A percentile compares a stretch with the other conserved stretches of the same genome.
Evolutionary conservation across 306 rosid genomes (phyloP).

Genomic region (Psophocarpus tetragonolobus): DNA sequence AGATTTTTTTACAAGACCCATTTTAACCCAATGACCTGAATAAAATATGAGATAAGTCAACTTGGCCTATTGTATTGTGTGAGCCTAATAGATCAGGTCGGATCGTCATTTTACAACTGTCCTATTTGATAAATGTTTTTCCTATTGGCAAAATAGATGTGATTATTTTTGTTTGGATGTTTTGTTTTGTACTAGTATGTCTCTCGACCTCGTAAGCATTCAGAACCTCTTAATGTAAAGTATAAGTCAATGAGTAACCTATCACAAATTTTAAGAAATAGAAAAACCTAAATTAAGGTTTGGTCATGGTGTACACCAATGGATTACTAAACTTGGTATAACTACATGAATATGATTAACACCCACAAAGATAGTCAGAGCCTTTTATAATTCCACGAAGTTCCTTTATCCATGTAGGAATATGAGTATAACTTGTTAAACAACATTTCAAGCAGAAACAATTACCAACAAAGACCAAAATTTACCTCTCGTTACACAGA

Average conservation of each 20-base stretch:
- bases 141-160: constrained; percentile 81
- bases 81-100: too few relatives aligned
- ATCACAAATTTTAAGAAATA: not conserved
- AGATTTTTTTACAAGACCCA: too few relatives aligned
- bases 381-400: constrained; percentile 86
- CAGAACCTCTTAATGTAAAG: constrained; percentile 50
- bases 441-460: constrained; percentile 21
- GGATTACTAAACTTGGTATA: constrained; percentile 56
- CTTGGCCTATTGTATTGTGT: too few relatives aligned
- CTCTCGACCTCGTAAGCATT: constrained; percentile 89
- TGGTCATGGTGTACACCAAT: constrained; percentile 4
- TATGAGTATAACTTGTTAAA: constrained; percentile 23
- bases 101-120: too few relatives aligned
- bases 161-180: constrained; percentile 88
- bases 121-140: constrained; percentile 84
- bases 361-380: constrained; percentile 84
- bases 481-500: constrained; percentile 73
- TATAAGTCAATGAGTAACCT: constrained; percentile 26
- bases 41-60: too few relatives aligned
- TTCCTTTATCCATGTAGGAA: constrained; percentile 55
- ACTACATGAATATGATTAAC: constrained; percentile 70
- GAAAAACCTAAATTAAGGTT: constrained; percentile 3
- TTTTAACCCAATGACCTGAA: too few relatives aligned
- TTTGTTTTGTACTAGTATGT: constrained; percentile 87
- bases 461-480: constrained; percentile 31